Evolutionary conservation across 2,329 filamentous ascomycete species (phyloP), one percentile per base, ranked within the genome.

Genomic region (Achaetomium macrosporum): DNA sequence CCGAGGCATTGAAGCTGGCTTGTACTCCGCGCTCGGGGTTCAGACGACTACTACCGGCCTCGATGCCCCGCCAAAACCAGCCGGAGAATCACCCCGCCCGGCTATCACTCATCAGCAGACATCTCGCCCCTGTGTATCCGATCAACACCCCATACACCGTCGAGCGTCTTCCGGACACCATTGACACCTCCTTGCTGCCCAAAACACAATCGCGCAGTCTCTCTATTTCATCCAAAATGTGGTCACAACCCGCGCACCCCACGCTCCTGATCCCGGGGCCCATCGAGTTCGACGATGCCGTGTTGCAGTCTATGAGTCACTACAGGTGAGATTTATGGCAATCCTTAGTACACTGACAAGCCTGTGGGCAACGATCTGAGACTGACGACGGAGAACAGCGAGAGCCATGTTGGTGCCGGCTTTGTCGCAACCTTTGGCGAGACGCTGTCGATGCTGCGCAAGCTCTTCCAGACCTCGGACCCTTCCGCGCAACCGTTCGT

Each of bases 281-380:
- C 66, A 95, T 97, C 71, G 92, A 97, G 76, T 96, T 96, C 68
- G 92, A 96, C 70, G 92, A 97, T 92, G 90, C 85, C 44, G 92
- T 97, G 56, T 83, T 96, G 48, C 82, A 91, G 71, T 89, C 90
- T 57, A 96, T 96, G 92, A 86, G 87, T 76, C 90, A 96, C 73
- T 95, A 87, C 75, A 92, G 88, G 87, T 90, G 75, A 65, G 73
- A 42, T 15, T 19, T 15, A 51, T 53, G 61, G 61, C 64, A 16
- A n/a, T 43, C 10, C 40, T 17, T 36, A 16, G 12, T 17, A 12
- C n/a, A n/a, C 25, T 43, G 17, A 31, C 33, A 29, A 33, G 19
- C 33, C 11, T 48, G 19, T 20, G 33, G 25, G 16, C n/a, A 42
- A 17, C 17, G 11, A 12, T 25, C 43, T 2, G 40, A 29, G 31